Evolutionary conservation across 2,329 filamentous ascomycete species (phyloP).

Genomic region (Penicillium capsulatum): DNA sequence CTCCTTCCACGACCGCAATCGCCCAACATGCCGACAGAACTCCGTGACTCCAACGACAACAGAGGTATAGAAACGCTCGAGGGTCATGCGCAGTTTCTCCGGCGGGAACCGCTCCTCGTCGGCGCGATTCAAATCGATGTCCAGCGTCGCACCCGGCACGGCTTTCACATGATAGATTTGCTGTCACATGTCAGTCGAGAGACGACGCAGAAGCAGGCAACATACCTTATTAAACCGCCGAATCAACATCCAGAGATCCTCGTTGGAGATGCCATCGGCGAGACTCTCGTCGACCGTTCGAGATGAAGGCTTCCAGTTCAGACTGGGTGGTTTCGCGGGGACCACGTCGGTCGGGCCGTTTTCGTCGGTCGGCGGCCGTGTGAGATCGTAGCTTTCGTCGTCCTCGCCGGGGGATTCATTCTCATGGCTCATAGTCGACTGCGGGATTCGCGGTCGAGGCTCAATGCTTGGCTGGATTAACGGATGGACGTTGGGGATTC

Average conservation of each 20-base stretch:
- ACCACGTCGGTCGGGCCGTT: background rate
- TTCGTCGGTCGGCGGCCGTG: too few species aligned
- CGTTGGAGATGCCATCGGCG: constrained; percentile 65
- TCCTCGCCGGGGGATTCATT: background rate
- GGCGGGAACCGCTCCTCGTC: constrained; percentile 80
- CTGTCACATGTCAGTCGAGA: constrained; percentile 42
- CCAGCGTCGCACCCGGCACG: constrained; percentile 57
- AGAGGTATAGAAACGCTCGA: constrained; percentile 79
- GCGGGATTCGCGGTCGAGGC: too few species aligned
- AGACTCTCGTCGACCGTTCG: constrained; percentile 41
- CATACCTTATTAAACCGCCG: constrained; percentile 70
- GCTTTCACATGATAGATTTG: constrained; percentile 70
- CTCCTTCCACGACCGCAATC: constrained; percentile 76
- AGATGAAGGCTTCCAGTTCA: constrained; percentile 21
- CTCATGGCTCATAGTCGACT: constrained; percentile 7
- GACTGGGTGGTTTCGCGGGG: constrained; percentile 1
- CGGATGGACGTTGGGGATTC: too few species aligned
- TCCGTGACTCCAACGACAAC: constrained; percentile 64
- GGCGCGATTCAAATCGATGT: constrained; percentile 73
- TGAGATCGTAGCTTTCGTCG: constrained; percentile 2
- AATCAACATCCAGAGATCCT: constrained; percentile 68
- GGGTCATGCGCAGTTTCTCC: constrained; percentile 71
- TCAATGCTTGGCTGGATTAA: too few species aligned
- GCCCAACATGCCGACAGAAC: constrained; percentile 67
- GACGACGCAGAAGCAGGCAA: too few species aligned